Base-by-base conservation (phyloP, 2,329 filamentous ascomycete species). In the Pseudocercospora fijiensis region DNA sequence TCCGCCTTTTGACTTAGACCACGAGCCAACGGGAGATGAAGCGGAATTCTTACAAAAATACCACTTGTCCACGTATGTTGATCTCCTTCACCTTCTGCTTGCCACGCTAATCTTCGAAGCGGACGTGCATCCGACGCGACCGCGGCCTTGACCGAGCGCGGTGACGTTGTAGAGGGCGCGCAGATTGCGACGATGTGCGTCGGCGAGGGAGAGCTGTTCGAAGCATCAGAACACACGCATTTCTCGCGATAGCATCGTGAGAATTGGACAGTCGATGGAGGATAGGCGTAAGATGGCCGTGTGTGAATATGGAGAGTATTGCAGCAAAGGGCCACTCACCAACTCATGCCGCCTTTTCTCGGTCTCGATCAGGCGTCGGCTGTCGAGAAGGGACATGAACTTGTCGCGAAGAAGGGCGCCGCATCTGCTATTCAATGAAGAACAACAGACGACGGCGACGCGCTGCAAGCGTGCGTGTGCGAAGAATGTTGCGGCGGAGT, bases 371-470 rank as follows among this genome's bases (percentile, higher is more conserved):
- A 27, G 78, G 78, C 76, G 81, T 79, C 74, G 73, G 72, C 79
- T 78, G 73, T 77, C 76, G 73, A 63, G 77, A 75, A 80, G 74
- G 75, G 79, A 82, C 80, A 82, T 82, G 78, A 77, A 78, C 79
- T 71, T 68, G 71, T 72, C 69, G 71, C 72, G 70, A 65, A 72
- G 69, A 74, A 69, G 72, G 71, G 76, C 76, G 75, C 78, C 75
- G 79, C 79, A 81, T 81, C 80, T 78, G 80, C 80, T 77, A 76
- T 78, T 76, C 76, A 68, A 56, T 20, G 20, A 61, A 55, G 67
- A 70, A 72, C 69, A 69, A 70, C 69, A 72, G 69, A 73, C 60
- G 69, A 66, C 64, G 55, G 63, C 26, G 52, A 45, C 45, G 65
- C 27, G 49, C 45, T 52, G 63, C 37, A 57, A 43, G 30, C 13